These are phyloP conservation scores for Pontederia crassipes DNA, from an alignment of 176 grass and related monocot genomes.

Conservation along the genomic window DNA sequence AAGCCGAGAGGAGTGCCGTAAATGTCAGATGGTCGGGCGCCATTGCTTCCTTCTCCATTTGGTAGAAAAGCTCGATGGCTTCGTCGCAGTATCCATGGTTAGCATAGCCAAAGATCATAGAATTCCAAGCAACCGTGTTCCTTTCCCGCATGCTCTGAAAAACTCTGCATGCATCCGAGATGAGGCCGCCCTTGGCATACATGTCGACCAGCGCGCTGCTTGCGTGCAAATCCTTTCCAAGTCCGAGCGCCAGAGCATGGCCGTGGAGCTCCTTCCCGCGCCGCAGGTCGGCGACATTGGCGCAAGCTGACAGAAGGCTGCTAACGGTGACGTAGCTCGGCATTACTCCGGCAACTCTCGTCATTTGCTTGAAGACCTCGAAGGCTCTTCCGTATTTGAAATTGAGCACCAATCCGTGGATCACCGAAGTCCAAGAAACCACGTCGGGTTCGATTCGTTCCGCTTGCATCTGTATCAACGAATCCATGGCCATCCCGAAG, in stretches of 20 bases:
- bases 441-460: slow-evolving; percentile 38
- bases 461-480: slow-evolving; percentile 34
- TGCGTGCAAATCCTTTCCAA: slow-evolving; percentile 29
- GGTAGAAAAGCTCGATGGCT: slow-evolving; percentile 33
- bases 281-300: slow-evolving; percentile 35
- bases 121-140: slow-evolving; percentile 55
- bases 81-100: slow-evolving; percentile 46
- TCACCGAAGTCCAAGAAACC: slow-evolving; percentile 51
- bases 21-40: slow-evolving; percentile 47
- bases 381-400: slow-evolving; percentile 32
- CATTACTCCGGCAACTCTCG: slow-evolving; percentile 12
- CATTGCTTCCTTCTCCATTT: slow-evolving; percentile 17
- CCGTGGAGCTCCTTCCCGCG: slow-evolving; percentile 58
- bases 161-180: slow-evolving; percentile 23
- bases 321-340: slow-evolving; percentile 40
- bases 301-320: slow-evolving; percentile 47
- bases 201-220: slow-evolving; percentile 53
- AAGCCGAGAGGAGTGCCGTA: slow-evolving; percentile 42
- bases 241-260: slow-evolving; percentile 24
- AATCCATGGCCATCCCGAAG: slow-evolving; percentile 20
- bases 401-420: slow-evolving; percentile 44
- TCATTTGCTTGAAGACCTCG: slow-evolving; percentile 37
- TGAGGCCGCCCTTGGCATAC: slow-evolving; percentile 50
- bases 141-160: slow-evolving; percentile 38
- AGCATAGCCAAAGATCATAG: slow-evolving; percentile 63